Evolutionary conservation across 495 filamentous ascomycete genomes (phyloP).

Genomic region (Astrothelium macrocarpum): DNA sequence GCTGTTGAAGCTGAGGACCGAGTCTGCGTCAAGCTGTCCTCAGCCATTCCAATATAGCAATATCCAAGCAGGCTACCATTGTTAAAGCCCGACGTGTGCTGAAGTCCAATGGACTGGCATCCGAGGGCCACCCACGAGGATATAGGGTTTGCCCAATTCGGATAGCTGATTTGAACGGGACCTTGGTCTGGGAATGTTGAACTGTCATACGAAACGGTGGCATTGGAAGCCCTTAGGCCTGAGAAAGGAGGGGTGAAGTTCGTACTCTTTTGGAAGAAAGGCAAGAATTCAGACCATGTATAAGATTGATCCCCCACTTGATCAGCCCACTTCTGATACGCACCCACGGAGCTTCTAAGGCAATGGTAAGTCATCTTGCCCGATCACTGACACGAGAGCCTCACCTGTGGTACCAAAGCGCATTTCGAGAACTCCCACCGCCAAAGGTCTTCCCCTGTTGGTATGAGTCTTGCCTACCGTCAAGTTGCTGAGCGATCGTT

Average conservation of each 20-base stretch:
- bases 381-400: no score
- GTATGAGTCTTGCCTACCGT: constrained; percentile 35
- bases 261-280: constrained; percentile 44
- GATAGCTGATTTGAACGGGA: constrained; percentile 43
- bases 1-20: constrained; percentile 35
- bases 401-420: no score
- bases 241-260: constrained; percentile 44
- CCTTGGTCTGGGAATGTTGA: constrained; percentile 26
- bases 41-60: constrained; percentile 23
- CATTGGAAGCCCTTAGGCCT: constrained; percentile 27
- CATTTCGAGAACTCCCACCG: no score
- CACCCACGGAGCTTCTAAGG: no score
- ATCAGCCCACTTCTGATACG: constrained; percentile 52
- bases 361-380: no score
- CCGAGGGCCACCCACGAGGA: constrained; percentile 31
- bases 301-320: constrained; percentile 46
- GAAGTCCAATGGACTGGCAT: constrained; percentile 33
- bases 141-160: constrained; percentile 40
- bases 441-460: no score
- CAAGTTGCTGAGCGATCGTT: constrained; percentile 21
- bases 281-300: constrained; percentile 41
- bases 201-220: constrained; percentile 37
- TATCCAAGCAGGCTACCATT: constrained; percentile 29
- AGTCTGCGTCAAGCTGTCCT: constrained; percentile 27
- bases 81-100: constrained; percentile 18